Evolutionary conservation across 495 filamentous ascomycete species (phyloP), one percentile per base, ranked within the genome.

Genomic region (Polyplosphaeria fusca): DNA sequence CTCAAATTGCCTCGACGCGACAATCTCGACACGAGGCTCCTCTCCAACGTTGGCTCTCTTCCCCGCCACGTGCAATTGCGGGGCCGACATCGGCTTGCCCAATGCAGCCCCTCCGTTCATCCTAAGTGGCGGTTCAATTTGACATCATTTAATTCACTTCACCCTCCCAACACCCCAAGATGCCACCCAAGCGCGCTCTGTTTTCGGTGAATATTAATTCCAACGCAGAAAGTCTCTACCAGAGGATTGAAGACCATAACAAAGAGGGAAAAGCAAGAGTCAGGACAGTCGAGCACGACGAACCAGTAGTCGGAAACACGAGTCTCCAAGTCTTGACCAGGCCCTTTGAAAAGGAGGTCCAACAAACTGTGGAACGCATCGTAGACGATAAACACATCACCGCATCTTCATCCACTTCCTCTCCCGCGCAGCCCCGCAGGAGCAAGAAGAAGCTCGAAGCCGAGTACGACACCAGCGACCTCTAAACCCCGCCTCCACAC

Each of bases 391-490:
- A 2, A 13, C 25, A 23, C n/a, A 43, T 25, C 9, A 30, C 45
- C 30, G 16, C 39, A 25, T 20, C n/a, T 5, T 11, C 3, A 35
- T 16, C 18, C 13, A 39, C 30, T 11, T 25, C 25, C 35, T 38
- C 23, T 28, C 12, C 11, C 9, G 16, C 16, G 13, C 2, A 14
- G 26, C 27, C 11, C n/a, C 16, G 26, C 22, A 27, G 32, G 1
- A 40, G 23, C 2, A 42, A 18, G 16, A 52, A 47, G 44, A 24
- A 20, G 18, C 19, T 60, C 19, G 20, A 42, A 18, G 28, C 47
- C 25, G 16, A 60, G 18, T 60, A 53, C 56, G 56, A 60, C 23
- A 53, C 48, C n/a, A 47, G 40, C n/a, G 56, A 60, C n/a, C 56
- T 60, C n/a, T 60, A 37, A 65, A 35, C 50, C 53, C 18, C 55